Evolutionary conservation across 495 filamentous ascomycete species (phyloP).

Genomic region (Xylaria scruposa): DNA sequence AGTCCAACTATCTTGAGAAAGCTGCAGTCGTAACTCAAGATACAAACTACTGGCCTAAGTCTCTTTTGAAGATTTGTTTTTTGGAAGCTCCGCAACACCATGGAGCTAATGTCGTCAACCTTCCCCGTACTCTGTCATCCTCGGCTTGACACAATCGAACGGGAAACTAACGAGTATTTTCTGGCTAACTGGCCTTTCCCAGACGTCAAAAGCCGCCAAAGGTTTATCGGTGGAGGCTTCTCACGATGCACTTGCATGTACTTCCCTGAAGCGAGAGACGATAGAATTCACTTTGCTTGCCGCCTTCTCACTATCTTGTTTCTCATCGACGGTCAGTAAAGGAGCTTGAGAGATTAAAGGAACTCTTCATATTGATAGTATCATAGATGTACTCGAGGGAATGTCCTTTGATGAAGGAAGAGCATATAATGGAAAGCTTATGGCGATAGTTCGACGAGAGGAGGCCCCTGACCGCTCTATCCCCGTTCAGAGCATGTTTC

Average conservation of each 20-base stretch:
- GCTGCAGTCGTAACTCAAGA: neutral
- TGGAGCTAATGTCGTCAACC: neutral
- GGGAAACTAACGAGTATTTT: conserved; percentile 3
- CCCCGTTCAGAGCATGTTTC: conserved; percentile 45
- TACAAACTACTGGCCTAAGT: neutral
- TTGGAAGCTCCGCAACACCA: neutral
- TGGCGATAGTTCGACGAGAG: conserved; percentile 40
- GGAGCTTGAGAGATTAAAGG: neutral
- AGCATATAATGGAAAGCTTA: conserved; percentile 44
- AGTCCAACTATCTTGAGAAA: neutral
- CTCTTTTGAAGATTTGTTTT: neutral
- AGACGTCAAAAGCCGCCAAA: neutral
- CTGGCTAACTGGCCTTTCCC: neutral
- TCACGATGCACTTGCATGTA: conserved; percentile 42
- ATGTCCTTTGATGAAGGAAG: conserved; percentile 50
- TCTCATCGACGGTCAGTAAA: conserved; percentile 44
- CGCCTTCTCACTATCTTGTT: conserved; percentile 44
- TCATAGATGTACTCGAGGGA: conserved; percentile 45
- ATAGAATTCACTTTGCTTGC: conserved; percentile 46
- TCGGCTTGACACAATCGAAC: neutral
- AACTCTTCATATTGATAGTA: neutral
- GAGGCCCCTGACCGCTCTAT: conserved; percentile 38
- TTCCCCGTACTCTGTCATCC: neutral
- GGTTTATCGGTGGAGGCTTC: neutral
- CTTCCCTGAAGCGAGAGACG: conserved; percentile 46